These are phyloP conservation scores for Cryomyces minteri DNA, from an alignment of 495 filamentous ascomycete species.

Conservation along the genomic window DNA sequence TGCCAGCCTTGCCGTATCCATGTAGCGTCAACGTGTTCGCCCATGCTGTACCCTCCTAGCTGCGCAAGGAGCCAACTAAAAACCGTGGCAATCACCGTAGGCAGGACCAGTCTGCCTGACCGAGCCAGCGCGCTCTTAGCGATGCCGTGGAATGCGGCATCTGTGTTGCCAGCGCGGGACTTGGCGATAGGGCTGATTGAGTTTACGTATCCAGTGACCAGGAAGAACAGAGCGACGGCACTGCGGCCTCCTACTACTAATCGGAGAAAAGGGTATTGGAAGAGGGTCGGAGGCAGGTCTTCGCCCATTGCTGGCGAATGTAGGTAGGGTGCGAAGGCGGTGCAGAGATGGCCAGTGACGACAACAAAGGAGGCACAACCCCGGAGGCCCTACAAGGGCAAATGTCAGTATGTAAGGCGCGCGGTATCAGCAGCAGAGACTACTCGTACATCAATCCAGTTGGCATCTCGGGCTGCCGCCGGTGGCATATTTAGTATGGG, in stretches of 20 bases:
- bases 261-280: conserved; percentile 16
- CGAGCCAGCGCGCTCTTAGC: conserved; percentile 10
- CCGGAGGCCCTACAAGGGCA: conserved; percentile 10
- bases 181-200: conserved; percentile 12
- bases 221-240: conserved; percentile 15
- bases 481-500: too few relatives aligned
- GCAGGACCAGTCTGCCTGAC: conserved; percentile 12
- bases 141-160: conserved; percentile 10
- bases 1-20: conserved; percentile 15
- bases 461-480: conserved; percentile 7
- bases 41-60: conserved; percentile 12
- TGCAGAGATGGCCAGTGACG: conserved; percentile 13
- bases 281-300: conserved; percentile 6
- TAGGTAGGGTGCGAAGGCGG: conserved; percentile 11
- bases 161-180: conserved; percentile 11
- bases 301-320: conserved; percentile 8
- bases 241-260: conserved; percentile 10
- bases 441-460: conserved; percentile 11
- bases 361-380: conserved; percentile 14
- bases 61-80: conserved; percentile 15
- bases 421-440: neutral
- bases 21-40: conserved; percentile 12
- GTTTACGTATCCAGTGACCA: conserved; percentile 17
- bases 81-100: conserved; percentile 10
- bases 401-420: neutral